Evolutionary conservation across 2,329 filamentous ascomycete species (phyloP).

Genomic region (Aureobasidium sp.): DNA sequence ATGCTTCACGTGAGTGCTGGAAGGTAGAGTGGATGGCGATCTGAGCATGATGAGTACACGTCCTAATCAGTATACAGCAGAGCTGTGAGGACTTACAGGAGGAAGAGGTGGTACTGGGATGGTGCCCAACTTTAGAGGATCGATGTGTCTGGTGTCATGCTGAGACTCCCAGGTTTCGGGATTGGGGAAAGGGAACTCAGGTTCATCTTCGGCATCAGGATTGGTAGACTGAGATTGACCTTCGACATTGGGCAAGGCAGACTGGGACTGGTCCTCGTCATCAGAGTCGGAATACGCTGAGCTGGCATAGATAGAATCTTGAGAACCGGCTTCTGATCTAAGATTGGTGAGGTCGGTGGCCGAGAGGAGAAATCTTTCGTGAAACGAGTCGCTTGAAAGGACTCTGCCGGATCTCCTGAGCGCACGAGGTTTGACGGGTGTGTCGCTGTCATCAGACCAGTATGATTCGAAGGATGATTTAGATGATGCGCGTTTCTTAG

Average conservation of each 20-base stretch:
- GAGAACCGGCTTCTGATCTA: background rate
- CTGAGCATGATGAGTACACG: background rate
- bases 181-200: background rate
- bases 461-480: background rate
- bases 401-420: background rate
- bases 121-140: background rate
- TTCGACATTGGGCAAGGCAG: too few relatives aligned
- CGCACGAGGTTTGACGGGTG: background rate
- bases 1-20: background rate
- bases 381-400: background rate
- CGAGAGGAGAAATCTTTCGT: background rate
- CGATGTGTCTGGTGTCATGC: background rate
- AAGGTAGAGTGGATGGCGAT: background rate
- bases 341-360: background rate
- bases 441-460: slow-evolving; percentile 3
- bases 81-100: background rate
- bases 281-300: background rate
- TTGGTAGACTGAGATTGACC: too few relatives aligned
- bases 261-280: background rate
- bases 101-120: background rate
- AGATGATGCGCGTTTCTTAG: background rate
- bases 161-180: background rate
- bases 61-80: background rate
- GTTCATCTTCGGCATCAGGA: too few relatives aligned
- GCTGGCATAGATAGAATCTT: background rate